Base-by-base conservation (phyloP, 2,329 filamentous ascomycete species). In the Scytalidium sp. region DNA sequence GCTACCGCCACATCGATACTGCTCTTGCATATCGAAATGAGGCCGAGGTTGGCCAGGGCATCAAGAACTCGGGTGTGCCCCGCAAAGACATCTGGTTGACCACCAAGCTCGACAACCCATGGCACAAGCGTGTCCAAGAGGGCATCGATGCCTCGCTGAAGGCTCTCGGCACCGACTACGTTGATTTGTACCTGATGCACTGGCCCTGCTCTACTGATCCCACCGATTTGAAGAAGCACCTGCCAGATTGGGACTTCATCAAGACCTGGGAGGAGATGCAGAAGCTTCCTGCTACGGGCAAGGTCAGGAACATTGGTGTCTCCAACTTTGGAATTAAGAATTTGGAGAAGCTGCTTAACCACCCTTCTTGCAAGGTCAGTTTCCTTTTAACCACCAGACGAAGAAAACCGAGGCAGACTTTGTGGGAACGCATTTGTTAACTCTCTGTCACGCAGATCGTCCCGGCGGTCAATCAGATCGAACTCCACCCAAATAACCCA, bases 251-350 rank as follows among this genome's bases (percentile, higher is more conserved):
- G 88, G 80, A 90, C 72, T 93, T 88, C 69, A 76, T 88, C 60
- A 84, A 94, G 70, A 94, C 90, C 21, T 95, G 80, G 81, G 73
- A 76, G 53, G 84, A 85, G 72, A 75, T 88, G 76, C 82, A 88
- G 71, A 87, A 86, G 75, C 74, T 90, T 43, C 72, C 82, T 20
- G 80, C 70, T 10, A 83, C 80, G 41, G 84, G 85, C 67, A 88
- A 90, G 70, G 87, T 87, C 46, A 80, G 78, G 70, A 90, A 89
- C 74, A 90, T 93, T 65, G 89, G 89, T 60, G 87, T 94, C 50
- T 90, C 87, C 69, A 95, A 95, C 78, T 94, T 95, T 67, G 86
- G 79, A 56, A 89, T 92, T 67, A 81, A 75, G 68, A 88, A 94
- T 70, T 74, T 94, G 32, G 87, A 93, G 76, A 88, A 81, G 68